A percentile compares a stretch with the other conserved stretches of the same genome.
Evolutionary conservation across 352 stramenopile genomes (phyloP).

Genomic region (Thraustotheca clavata): DNA sequence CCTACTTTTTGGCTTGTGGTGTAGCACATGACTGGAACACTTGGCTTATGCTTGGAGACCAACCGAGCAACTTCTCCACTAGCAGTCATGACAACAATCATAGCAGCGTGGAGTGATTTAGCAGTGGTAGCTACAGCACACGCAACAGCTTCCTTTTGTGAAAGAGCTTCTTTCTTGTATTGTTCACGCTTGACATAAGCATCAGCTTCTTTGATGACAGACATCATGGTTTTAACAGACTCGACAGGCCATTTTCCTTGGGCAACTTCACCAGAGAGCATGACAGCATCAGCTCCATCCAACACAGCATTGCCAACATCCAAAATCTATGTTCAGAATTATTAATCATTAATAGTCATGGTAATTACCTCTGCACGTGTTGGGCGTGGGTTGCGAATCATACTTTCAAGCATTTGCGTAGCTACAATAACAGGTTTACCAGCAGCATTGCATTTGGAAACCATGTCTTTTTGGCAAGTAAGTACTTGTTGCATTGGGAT

Average conservation of each 20-base stretch:
- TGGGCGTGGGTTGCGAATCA: constrained; percentile 80
- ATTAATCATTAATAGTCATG: constrained; percentile 10
- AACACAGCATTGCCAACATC: constrained; percentile 85
- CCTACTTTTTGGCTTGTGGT: constrained; percentile 81
- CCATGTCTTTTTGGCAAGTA: constrained; percentile 87
- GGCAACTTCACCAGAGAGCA: constrained; percentile 79
- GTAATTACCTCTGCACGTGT: constrained; percentile 64
- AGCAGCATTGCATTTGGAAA: constrained; percentile 71
- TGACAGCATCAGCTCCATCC: constrained; percentile 79
- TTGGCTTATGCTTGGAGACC: constrained; percentile 87
- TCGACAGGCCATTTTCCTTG: constrained; percentile 86
- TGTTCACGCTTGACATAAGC: constrained; percentile 43
- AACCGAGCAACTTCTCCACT: constrained; percentile 73
- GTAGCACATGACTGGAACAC: constrained; percentile 89
- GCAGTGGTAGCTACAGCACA: constrained; percentile 79
- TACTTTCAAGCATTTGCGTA: constrained; percentile 87
- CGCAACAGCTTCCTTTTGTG: constrained; percentile 77
- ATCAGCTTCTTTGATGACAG: constrained; percentile 86
- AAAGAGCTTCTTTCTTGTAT: constrained; percentile 52
- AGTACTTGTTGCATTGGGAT: constrained; percentile 81
- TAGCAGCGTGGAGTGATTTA: constrained; percentile 73
- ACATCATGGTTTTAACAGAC: constrained; percentile 89
- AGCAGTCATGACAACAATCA: constrained; percentile 79
- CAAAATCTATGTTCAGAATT: constrained; percentile 27
- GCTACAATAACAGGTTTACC: constrained; percentile 83